Evolutionary conservation across 78 protist species (phyloP).

Genomic region (Tieghemostelium lacteum): DNA sequence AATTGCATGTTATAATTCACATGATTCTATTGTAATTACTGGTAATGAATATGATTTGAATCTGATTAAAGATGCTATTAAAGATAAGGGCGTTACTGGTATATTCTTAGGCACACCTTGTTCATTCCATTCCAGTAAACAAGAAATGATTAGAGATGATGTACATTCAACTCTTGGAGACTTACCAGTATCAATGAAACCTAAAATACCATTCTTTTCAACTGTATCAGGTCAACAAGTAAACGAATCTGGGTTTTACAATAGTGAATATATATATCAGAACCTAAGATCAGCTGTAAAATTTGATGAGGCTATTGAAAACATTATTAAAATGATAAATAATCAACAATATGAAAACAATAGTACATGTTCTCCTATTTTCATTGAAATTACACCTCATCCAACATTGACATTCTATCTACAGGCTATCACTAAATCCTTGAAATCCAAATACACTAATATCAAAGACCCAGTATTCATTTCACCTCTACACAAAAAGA

Average conservation of each 20-base stretch:
- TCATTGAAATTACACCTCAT: constrained; percentile 68
- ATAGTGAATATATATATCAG: constrained; percentile 43
- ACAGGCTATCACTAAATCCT: background rate
- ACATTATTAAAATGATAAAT: background rate
- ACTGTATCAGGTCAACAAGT: constrained; percentile 1
- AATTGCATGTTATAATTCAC: constrained; percentile 47
- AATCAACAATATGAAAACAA: background rate
- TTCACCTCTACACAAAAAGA: constrained; percentile 23
- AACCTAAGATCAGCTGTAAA: constrained; percentile 28
- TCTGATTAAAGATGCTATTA: background rate
- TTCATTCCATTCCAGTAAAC: constrained; percentile 27
- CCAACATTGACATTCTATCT: constrained; percentile 23
- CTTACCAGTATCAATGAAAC: background rate
- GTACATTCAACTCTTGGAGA: background rate
- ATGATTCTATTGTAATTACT: constrained; percentile 23
- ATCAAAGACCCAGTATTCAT: background rate
- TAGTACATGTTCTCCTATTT: constrained; percentile 5
- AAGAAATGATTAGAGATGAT: constrained; percentile 23
- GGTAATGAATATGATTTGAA: constrained; percentile 22
- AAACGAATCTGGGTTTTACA: constrained; percentile 7
- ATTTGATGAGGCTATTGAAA: constrained; percentile 30
- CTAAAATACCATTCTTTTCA: constrained; percentile 24
- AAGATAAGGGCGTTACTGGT: constrained; percentile 9
- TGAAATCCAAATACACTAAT: background rate
- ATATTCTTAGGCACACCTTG: constrained; percentile 22